Evolutionary conservation across 306 rosid species (phyloP).

Genomic region (Medicago lupulina): DNA sequence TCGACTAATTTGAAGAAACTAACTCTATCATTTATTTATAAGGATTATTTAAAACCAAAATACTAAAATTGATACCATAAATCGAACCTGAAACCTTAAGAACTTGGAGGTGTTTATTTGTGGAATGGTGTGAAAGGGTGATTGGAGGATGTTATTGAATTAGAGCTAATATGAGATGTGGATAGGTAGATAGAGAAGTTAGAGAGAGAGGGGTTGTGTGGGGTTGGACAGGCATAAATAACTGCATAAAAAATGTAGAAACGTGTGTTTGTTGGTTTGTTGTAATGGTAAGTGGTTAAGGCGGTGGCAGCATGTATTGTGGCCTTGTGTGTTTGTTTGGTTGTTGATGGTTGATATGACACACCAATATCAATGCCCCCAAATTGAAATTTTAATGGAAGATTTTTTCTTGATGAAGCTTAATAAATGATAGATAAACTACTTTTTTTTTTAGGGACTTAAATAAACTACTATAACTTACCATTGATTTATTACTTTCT

Average conservation of each 20-base stretch:
- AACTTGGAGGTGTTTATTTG: not conserved
- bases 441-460: too few relatives aligned
- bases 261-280: constrained; percentile 44
- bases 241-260: constrained; percentile 27
- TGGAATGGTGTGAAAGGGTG: constrained; percentile 42
- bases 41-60: too few relatives aligned
- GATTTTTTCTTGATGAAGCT: not conserved
- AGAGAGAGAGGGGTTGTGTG: constrained; percentile 1
- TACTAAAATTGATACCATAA: too few relatives aligned
- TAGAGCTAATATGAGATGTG: constrained; percentile 33
- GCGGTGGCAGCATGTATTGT: constrained; percentile 16
- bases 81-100: not conserved
- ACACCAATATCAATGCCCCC: not conserved
- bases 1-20: too few relatives aligned
- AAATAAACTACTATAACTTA: too few relatives aligned
- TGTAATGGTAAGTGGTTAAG: constrained; percentile 38
- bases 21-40: too few relatives aligned
- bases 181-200: constrained; percentile 20
- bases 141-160: constrained; percentile 2
- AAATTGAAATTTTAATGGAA: not conserved
- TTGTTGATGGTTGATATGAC: constrained; percentile 33
- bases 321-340: constrained; percentile 39
- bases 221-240: constrained; percentile 26
- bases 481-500: too few relatives aligned
- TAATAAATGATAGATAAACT: not conserved